A percentile compares a stretch with the other conserved stretches of the same genome.
Conservation (phyloP, 169 alveolate genomes). For the Cyclospora cayetanensis region DNA sequence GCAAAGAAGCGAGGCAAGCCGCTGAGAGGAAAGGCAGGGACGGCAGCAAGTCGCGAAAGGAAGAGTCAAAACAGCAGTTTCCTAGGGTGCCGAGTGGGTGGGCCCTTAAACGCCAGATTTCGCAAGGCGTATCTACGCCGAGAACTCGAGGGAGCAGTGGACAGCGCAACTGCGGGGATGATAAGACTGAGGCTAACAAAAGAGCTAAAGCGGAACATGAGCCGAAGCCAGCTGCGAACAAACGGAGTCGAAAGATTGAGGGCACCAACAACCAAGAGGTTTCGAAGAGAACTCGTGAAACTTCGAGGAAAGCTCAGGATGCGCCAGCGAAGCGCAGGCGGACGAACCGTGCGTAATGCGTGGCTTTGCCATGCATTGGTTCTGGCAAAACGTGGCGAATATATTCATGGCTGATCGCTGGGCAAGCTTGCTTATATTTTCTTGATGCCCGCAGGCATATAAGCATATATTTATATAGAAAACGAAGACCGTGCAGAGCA, state of each 20-base stretch:
- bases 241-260: neutral
- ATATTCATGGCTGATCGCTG: too few relatives aligned
- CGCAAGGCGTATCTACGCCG: too few relatives aligned
- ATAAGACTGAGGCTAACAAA: neutral
- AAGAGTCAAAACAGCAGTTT: neutral
- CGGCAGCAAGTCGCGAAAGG: neutral
- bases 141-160: neutral
- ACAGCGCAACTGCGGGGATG: neutral
- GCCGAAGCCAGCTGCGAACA: neutral
- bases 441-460: too few relatives aligned
- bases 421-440: too few relatives aligned
- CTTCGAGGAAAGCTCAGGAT: neutral
- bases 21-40: neutral
- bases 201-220: neutral
- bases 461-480: too few relatives aligned
- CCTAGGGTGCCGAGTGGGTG: too few relatives aligned
- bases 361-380: too few relatives aligned
- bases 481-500: too few relatives aligned
- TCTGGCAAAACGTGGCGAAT: too few relatives aligned
- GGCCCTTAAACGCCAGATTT: too few relatives aligned
- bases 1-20: neutral
- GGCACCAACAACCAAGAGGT: neutral
- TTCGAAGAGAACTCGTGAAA: neutral
- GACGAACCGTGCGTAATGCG: neutral
- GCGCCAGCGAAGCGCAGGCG: neutral